These are phyloP conservation scores for Noccaea bulbosa DNA, from an alignment of 345 rosid genomes.

Conservation along the genomic window DNA sequence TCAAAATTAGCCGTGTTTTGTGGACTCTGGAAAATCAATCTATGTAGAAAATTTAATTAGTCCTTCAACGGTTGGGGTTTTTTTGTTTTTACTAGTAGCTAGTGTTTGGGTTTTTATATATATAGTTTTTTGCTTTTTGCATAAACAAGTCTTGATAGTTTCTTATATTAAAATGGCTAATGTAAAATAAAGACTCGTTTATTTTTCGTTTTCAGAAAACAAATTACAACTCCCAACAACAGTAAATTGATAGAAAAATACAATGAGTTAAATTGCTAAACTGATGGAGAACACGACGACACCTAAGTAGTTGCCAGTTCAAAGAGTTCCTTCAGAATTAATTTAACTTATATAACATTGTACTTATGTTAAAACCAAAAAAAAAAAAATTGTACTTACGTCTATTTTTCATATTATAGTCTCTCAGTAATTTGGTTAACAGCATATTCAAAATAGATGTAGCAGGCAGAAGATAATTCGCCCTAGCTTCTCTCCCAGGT, in stretches of 20 bases:
- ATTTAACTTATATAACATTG: no score
- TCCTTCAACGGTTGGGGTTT: neutral
- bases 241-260: neutral
- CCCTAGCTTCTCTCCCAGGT: no score
- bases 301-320: neutral
- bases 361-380: neutral
- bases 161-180: constrained; percentile 1
- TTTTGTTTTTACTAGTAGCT: no score
- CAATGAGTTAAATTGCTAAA: neutral
- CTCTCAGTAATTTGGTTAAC: no score
- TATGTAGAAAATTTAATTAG: neutral
- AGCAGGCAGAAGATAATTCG: no score
- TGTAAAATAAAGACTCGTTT: neutral
- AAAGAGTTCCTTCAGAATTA: neutral
- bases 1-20: constrained; percentile 7
- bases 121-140: neutral
- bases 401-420: neutral
- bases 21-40: constrained; percentile 20
- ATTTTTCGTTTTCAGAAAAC: neutral
- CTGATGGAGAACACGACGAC: neutral
- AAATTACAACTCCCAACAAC: neutral
- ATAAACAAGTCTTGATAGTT: no score
- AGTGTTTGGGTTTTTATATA: neutral
- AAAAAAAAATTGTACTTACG: neutral
- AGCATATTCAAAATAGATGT: no score